Conservation (phyloP, 352 stramenopile species). For the Pythium brassicae region DNA sequence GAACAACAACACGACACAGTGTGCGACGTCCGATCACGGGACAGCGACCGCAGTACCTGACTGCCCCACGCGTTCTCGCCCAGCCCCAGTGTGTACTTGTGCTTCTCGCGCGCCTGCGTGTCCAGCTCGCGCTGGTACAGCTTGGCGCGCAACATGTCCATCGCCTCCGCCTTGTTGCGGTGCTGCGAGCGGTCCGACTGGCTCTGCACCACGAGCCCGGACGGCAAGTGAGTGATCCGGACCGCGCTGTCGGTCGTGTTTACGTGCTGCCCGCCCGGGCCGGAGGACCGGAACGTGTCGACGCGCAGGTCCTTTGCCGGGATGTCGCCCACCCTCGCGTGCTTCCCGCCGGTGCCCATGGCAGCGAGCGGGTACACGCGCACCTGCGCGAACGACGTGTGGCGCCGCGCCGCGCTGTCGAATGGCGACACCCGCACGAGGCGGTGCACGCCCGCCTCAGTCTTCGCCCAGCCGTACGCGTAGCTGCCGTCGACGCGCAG, state of each 20-base stretch:
- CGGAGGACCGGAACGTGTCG: constrained; percentile 92
- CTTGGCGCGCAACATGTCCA: constrained; percentile 79
- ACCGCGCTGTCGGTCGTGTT: constrained; percentile 97
- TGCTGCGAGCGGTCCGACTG: constrained; percentile 93
- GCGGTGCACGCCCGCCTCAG: constrained; percentile 94
- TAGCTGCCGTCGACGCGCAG: constrained; percentile 60
- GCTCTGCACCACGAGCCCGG: constrained; percentile 92
- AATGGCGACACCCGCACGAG: constrained; percentile 95
- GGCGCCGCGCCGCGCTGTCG: constrained; percentile 88
- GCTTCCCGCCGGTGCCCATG: constrained; percentile 18
- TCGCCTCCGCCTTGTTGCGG: constrained; percentile 91
- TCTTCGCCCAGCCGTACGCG: constrained; percentile 92
- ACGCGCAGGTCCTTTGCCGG: constrained; percentile 88
- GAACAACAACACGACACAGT: constrained; percentile 33
- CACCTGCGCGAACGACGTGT: constrained; percentile 95
- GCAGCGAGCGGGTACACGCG: constrained; percentile 64
- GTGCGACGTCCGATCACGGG: constrained; percentile 19
- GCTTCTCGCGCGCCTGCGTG: constrained; percentile 34
- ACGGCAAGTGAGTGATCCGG: constrained; percentile 94
- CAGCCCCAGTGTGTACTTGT: constrained; percentile 58
- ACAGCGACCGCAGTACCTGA: constrained; percentile 16
- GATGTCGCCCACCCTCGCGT: constrained; percentile 44
- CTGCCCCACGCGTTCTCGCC: constrained; percentile 77
- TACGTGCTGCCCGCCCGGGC: constrained; percentile 95
- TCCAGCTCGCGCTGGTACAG: constrained; percentile 70